Evolutionary conservation across 805 yeast genomes (phyloP).

Genomic region (Sugiyamaella marilandica): DNA sequence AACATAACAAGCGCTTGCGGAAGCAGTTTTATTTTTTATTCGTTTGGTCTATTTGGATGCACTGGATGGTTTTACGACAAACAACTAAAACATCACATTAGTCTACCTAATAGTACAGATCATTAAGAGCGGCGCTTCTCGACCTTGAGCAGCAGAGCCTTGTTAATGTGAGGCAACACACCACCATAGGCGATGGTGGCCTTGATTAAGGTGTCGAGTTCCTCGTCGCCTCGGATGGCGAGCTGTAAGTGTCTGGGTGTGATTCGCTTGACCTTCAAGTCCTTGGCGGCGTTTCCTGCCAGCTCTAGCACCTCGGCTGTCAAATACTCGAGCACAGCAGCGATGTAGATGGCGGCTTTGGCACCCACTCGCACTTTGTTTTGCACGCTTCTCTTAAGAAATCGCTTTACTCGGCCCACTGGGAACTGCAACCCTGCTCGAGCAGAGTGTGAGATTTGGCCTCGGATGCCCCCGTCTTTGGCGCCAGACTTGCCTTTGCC

Average conservation of each 20-base stretch:
- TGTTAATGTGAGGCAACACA: conserved; percentile 91
- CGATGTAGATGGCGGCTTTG: conserved; percentile 86
- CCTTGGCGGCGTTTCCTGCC: conserved; percentile 98
- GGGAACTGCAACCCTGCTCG: conserved; percentile 92
- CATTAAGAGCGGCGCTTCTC: conserved; percentile 41
- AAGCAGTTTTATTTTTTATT: too few species aligned
- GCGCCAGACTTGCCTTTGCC: conserved; percentile 95
- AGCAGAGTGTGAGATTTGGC: conserved; percentile 80
- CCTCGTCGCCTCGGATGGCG: conserved; percentile 98
- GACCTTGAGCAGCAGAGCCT: conserved; percentile 71
- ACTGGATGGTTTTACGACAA: too few species aligned
- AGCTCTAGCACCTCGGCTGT: conserved; percentile 96
- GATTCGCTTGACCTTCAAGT: conserved; percentile 90
- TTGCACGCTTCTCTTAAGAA: conserved; percentile 85
- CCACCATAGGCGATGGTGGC: conserved; percentile 98
- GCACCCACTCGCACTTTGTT: conserved; percentile 79
- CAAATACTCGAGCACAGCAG: conserved; percentile 92
- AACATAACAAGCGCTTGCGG: too few species aligned
- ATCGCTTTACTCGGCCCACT: conserved; percentile 98
- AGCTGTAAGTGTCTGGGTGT: conserved; percentile 96
- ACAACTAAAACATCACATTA: background rate
- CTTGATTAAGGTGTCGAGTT: conserved; percentile 78
- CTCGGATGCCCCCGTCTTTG: conserved; percentile 54
- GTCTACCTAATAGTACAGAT: background rate
- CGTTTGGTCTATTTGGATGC: too few species aligned